Evolutionary conservation across 129 eudicot genomes (phyloP).

Genomic region (Oenanthe sinensis): DNA sequence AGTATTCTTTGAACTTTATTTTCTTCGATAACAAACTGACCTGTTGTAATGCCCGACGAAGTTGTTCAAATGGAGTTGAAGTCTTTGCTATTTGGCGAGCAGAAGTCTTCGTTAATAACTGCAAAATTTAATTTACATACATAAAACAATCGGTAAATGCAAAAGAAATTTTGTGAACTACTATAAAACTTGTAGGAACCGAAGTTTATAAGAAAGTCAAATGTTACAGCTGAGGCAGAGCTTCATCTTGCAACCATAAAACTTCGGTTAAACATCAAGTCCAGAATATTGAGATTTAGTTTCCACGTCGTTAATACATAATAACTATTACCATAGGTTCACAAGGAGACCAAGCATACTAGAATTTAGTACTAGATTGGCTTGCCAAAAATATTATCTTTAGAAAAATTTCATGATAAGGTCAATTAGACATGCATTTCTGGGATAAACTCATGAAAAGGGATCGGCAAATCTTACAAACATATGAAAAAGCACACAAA

Average conservation of each 20-base stretch:
- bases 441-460: background rate
- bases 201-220: background rate
- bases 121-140: slow-evolving; percentile 15
- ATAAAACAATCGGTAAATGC: background rate
- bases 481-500: background rate
- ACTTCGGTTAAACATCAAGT: background rate
- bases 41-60: slow-evolving; percentile 67
- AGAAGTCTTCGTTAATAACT: slow-evolving; percentile 71
- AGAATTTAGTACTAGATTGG: background rate
- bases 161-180: background rate
- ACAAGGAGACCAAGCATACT: background rate
- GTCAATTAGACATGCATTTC: background rate
- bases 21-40: slow-evolving; percentile 40
- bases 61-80: slow-evolving; percentile 66
- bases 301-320: background rate
- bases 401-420: background rate
- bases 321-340: background rate
- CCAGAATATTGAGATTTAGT: background rate
- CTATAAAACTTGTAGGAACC: background rate
- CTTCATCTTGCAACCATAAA: background rate
- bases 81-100: slow-evolving; percentile 63
- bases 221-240: background rate
- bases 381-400: background rate
- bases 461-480: background rate
- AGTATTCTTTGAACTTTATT: background rate